These are phyloP conservation scores for Ajuga reptans DNA, from an alignment of 305 asterid species.

Conservation along the genomic window DNA sequence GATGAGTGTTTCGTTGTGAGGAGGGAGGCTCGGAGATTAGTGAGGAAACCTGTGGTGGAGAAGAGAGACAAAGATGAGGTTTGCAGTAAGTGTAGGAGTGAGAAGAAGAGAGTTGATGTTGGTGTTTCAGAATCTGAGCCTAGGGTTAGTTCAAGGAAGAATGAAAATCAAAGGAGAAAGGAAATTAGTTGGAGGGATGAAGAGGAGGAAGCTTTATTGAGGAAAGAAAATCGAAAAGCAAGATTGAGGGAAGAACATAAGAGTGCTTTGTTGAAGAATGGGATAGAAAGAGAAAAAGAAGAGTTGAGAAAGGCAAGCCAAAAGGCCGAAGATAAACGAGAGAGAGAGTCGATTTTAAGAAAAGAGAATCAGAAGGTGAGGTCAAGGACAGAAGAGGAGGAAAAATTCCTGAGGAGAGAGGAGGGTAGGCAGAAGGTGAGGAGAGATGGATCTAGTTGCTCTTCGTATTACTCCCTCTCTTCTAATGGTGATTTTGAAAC, in stretches of 20 bases:
- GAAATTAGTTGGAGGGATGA: constrained; percentile 21
- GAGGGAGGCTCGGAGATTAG: constrained; percentile 31
- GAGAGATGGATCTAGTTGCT: constrained; percentile 72
- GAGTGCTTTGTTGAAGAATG: constrained; percentile 22
- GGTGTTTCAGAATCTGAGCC: constrained; percentile 31
- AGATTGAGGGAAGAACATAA: constrained; percentile 31
- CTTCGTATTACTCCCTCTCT: constrained; percentile 71
- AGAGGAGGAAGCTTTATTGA: constrained; percentile 23
- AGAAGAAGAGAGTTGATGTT: constrained; percentile 33
- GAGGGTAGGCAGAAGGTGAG: constrained; percentile 44
- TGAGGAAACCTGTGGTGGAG: constrained; percentile 37
- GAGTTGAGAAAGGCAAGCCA: constrained; percentile 26
- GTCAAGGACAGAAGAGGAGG: constrained; percentile 42
- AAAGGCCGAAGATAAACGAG: constrained; percentile 23
- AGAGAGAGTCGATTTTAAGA: constrained; percentile 25
- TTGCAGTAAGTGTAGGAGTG: constrained; percentile 26
- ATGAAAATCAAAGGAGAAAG: constrained; percentile 27
- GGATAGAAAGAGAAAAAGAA: constrained; percentile 17
- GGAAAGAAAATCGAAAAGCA: constrained; percentile 28
- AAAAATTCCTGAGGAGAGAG: constrained; percentile 37
- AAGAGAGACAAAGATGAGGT: constrained; percentile 28
- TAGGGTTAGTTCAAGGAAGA: constrained; percentile 27
- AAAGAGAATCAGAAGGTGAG: constrained; percentile 34
- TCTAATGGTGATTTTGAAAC: constrained; percentile 50
- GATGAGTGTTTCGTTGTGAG: constrained; percentile 38